Conservation (phyloP, 352 stramenopile species). For the Phytopythium aichiense region DNA sequence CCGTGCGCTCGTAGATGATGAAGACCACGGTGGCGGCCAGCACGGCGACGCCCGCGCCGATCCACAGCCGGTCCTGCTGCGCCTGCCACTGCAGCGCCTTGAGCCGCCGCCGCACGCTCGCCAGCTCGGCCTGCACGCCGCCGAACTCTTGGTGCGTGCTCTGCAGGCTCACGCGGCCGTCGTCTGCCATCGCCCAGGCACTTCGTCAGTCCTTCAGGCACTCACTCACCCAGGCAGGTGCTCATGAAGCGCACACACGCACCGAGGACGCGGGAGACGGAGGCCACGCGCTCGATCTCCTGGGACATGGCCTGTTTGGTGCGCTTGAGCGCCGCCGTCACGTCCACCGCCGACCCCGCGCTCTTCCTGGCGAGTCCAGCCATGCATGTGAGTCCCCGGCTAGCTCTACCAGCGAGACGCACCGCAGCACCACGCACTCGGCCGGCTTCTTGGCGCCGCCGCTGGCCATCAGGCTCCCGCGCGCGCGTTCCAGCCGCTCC, state of each 20-base stretch:
- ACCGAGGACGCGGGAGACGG: constrained; percentile 58
- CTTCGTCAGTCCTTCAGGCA: neutral
- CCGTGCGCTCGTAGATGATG: constrained; percentile 76
- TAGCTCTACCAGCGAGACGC: no score
- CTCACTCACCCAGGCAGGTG: neutral
- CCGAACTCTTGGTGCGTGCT: constrained; percentile 63
- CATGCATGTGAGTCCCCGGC: no score
- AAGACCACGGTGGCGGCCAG: constrained; percentile 61
- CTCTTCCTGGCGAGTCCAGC: neutral
- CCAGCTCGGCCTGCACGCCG: constrained; percentile 52
- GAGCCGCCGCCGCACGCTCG: constrained; percentile 50
- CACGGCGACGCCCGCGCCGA: constrained; percentile 55
- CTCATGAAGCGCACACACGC: constrained; percentile 2
- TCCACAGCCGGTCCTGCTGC: constrained; percentile 75
- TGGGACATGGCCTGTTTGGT: constrained; percentile 67
- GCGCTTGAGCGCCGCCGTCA: constrained; percentile 61
- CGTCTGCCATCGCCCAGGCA: constrained; percentile 18
- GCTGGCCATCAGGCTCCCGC: constrained; percentile 34
- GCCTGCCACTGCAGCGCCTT: constrained; percentile 70
- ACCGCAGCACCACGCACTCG: neutral
- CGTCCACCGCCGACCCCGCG: constrained; percentile 41
- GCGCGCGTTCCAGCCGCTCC: constrained; percentile 50
- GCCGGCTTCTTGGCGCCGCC: constrained; percentile 11
- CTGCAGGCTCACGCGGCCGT: constrained; percentile 49
- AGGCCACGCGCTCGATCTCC: constrained; percentile 65